Conservation (phyloP, 805 yeast species). For the Komagataella ulmi region DNA sequence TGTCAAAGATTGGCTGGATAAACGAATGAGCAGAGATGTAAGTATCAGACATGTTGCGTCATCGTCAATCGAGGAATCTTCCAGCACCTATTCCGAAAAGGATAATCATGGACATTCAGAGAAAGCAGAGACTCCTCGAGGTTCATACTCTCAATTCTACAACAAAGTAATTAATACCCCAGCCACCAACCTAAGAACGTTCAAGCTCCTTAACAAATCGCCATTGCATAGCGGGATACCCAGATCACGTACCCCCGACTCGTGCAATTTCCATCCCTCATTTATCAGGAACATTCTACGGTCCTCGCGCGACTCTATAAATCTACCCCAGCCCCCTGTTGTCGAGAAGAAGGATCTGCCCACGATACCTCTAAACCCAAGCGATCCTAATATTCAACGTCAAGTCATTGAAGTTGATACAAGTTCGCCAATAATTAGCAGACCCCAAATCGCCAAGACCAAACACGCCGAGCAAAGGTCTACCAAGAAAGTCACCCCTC, state of each 20-base stretch:
- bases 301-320: neutral
- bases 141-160: neutral
- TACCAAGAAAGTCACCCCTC: neutral
- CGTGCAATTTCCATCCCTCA: neutral
- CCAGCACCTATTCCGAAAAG: neutral
- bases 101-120: neutral
- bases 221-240: neutral
- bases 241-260: neutral
- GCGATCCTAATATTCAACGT: neutral
- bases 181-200: neutral
- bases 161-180: conserved; percentile 1
- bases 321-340: neutral
- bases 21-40: neutral
- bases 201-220: neutral
- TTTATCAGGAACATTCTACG: neutral
- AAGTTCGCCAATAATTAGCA: neutral
- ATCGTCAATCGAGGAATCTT: neutral
- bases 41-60: neutral
- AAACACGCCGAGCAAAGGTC: conserved; percentile 1
- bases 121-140: neutral
- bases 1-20: neutral
- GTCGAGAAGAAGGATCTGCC: neutral
- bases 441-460: neutral
- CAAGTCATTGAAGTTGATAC: neutral
- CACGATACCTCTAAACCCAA: neutral